Evolutionary conservation across 2,329 filamentous ascomycete genomes (phyloP).

Genomic region (Trichoderma koningii): DNA sequence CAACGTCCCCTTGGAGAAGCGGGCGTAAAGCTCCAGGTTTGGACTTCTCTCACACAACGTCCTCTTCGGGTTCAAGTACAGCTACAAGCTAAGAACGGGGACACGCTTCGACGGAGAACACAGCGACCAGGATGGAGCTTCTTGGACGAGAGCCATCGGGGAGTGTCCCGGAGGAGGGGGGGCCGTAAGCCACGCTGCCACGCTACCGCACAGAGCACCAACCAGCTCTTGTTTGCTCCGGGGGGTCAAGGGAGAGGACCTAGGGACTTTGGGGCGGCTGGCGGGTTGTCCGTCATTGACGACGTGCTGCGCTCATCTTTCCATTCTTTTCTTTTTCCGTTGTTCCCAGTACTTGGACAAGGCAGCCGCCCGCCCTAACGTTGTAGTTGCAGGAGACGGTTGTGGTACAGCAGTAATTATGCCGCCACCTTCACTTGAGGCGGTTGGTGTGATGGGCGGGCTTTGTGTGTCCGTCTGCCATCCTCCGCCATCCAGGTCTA

Average conservation of each 20-base stretch:
- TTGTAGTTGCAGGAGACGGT: slow-evolving; percentile 10
- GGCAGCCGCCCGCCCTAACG: slow-evolving; percentile 10
- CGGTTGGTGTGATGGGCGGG: not conserved
- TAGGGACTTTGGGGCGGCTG: slow-evolving; percentile 1
- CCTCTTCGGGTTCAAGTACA: too few species aligned
- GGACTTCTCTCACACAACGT: not conserved
- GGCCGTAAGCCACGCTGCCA: slow-evolving; percentile 25
- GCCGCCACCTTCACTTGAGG: slow-evolving; percentile 1
- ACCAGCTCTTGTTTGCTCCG: slow-evolving; percentile 26
- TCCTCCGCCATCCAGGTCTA: slow-evolving; percentile 7
- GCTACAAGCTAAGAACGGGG: not conserved
- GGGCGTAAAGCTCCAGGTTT: not conserved
- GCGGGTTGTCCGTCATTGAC: slow-evolving; percentile 2
- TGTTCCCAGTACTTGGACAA: not conserved
- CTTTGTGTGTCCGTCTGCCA: not conserved
- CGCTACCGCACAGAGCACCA: slow-evolving; percentile 14
- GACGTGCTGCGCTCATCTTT: not conserved
- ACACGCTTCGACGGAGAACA: not conserved
- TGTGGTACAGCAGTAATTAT: slow-evolving; percentile 9
- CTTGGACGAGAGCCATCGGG: slow-evolving; percentile 12
- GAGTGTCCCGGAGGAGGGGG: slow-evolving; percentile 19
- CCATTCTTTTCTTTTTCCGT: not conserved
- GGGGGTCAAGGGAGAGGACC: slow-evolving; percentile 6
- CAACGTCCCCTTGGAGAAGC: not conserved
- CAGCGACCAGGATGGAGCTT: slow-evolving; percentile 14